A percentile compares a stretch with the other conserved stretches of the same genome.
phyloP scores from a whole-genome alignment of 805 yeast species.

The Metschnikowia kofuensis region DNA sequence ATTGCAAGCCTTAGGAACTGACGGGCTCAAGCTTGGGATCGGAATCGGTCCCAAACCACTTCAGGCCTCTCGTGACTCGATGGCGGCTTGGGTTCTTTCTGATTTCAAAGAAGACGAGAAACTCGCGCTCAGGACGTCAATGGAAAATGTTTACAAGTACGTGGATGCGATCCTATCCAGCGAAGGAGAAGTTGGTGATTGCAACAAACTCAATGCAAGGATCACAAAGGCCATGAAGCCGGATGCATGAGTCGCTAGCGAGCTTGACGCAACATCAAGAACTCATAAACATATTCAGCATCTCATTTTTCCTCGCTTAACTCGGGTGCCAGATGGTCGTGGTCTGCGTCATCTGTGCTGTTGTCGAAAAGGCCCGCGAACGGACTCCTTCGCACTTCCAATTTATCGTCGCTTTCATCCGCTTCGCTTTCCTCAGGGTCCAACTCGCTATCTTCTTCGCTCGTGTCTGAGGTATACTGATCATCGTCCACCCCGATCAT shows the following conservation, averaged over 20 bases:
- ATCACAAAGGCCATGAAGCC: slow-evolving; percentile 13
- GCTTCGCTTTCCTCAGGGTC: neutral
- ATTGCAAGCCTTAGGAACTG: slow-evolving; percentile 7
- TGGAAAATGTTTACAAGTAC: slow-evolving; percentile 18
- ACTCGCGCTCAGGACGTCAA: slow-evolving; percentile 13
- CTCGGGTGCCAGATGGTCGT: neutral
- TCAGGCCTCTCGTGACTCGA: slow-evolving; percentile 29
- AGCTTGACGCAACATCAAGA: neutral
- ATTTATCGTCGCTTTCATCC: neutral
- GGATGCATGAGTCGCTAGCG: neutral
- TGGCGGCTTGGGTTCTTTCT: slow-evolving; percentile 43
- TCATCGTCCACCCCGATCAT: slow-evolving; percentile 4
- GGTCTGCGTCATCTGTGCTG: slow-evolving; percentile 5
- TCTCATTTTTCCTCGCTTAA: neutral
- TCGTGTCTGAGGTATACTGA: slow-evolving; percentile 12
- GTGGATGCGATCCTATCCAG: slow-evolving; percentile 23
- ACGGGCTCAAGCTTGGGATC: slow-evolving; percentile 32
- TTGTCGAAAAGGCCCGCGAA: slow-evolving; percentile 2
- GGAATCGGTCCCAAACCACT: slow-evolving; percentile 44
- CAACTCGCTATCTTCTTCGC: slow-evolving; percentile 4
- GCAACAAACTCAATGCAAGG: slow-evolving; percentile 25
- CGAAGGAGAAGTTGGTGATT: slow-evolving; percentile 24
- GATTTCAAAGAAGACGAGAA: slow-evolving; percentile 27
- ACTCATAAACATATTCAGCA: neutral
- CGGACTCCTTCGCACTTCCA: neutral